phyloP scores from a whole-genome alignment of 139 green algal genomes.

The Asterochloris sp. region DNA sequence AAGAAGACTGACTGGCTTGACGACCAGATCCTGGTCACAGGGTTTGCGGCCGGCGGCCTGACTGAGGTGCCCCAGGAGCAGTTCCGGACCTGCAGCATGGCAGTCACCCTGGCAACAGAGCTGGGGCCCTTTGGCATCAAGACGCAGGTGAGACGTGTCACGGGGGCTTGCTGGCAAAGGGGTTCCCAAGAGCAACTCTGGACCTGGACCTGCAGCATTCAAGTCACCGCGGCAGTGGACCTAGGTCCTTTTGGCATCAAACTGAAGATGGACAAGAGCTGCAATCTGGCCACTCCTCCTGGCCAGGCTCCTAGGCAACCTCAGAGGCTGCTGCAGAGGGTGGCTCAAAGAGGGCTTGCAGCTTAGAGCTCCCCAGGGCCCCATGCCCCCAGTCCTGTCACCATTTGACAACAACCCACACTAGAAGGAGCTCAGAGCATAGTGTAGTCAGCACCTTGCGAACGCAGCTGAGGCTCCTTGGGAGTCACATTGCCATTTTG shows the following conservation, averaged over 20 bases:
- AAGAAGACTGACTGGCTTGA: constrained; percentile 72
- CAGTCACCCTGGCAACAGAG: constrained; percentile 57
- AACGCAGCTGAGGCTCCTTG: too few species aligned
- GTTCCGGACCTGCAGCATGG: constrained; percentile 40
- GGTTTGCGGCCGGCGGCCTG: constrained; percentile 66
- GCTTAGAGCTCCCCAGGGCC: too few species aligned
- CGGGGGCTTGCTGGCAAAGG: not conserved
- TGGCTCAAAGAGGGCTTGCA: too few species aligned
- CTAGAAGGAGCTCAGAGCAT: too few species aligned
- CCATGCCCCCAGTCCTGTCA: too few species aligned
- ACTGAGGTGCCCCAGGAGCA: constrained; percentile 48
- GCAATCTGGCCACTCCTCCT: not conserved
- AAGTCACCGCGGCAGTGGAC: not conserved
- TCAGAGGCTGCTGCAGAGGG: too few species aligned
- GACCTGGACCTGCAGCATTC: not conserved
- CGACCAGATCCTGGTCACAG: constrained; percentile 78
- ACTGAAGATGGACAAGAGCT: not conserved
- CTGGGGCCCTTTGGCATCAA: constrained; percentile 77
- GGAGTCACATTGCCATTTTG: too few species aligned
- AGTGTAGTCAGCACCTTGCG: too few species aligned
- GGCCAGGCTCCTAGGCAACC: too few species aligned
- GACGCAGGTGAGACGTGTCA: constrained; percentile 26
- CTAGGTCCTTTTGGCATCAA: not conserved
- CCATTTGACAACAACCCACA: too few species aligned
- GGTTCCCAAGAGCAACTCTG: not conserved